A percentile compares a stretch with the other conserved stretches of the same genome.
Evolutionary conservation across 495 filamentous ascomycete genomes (phyloP).

Genomic region (Choiromyces venosus): DNA sequence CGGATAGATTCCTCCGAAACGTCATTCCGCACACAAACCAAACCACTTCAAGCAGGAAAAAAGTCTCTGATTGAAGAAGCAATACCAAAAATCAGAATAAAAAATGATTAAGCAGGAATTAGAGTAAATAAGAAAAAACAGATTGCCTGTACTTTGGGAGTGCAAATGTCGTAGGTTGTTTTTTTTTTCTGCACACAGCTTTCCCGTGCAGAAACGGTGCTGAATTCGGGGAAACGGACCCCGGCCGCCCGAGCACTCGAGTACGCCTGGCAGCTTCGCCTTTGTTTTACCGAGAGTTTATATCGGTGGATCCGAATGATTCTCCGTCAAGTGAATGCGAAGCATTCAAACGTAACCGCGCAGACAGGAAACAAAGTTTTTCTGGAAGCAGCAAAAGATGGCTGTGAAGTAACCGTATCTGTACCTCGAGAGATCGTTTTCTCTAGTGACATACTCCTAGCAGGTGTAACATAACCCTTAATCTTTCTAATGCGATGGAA

Average conservation of each 20-base stretch:
- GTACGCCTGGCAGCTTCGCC: neutral
- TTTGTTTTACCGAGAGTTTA: neutral
- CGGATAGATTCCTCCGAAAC: conserved; percentile 39
- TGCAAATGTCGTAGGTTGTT: neutral
- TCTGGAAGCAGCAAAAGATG: neutral
- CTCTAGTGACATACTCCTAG: neutral
- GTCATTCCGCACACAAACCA: conserved; percentile 11
- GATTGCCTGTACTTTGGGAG: neutral
- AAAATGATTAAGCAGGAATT: neutral
- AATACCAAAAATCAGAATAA: neutral
- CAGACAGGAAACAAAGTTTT: neutral
- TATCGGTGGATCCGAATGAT: neutral
- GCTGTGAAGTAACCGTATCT: neutral
- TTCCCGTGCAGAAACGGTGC: neutral
- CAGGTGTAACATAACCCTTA: neutral
- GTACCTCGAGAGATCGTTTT: neutral
- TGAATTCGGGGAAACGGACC: neutral
- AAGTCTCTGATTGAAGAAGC: neutral
- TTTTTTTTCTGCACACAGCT: neutral
- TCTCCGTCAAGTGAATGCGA: neutral
- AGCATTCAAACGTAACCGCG: neutral
- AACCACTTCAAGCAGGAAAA: neutral
- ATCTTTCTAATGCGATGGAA: neutral
- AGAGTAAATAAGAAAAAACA: neutral
- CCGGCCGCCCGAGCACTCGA: neutral